Evolutionary conservation across 768 basidiomycete genomes (phyloP).

Genomic region (Phallus indusiatus): DNA sequence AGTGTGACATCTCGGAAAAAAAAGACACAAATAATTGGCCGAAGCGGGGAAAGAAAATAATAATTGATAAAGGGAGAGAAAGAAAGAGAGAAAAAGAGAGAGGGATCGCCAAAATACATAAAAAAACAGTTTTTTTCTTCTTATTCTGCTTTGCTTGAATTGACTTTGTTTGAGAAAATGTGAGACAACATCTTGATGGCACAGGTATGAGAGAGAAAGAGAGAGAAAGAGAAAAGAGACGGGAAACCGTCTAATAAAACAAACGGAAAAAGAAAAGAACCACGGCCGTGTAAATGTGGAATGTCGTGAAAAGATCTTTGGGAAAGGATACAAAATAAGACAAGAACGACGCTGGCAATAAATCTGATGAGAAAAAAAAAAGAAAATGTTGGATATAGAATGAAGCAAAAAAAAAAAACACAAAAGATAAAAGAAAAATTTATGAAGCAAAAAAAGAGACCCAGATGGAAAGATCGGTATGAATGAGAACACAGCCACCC

Average conservation of each 20-base stretch:
- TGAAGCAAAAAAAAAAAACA: constrained; percentile 6
- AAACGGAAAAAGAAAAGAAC: background rate
- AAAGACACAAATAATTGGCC: too few relatives aligned
- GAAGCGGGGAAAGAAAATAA: too few relatives aligned
- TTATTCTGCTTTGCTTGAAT: background rate
- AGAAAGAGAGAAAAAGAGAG: constrained; percentile 2
- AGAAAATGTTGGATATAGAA: background rate
- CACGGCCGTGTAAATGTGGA: constrained; percentile 8
- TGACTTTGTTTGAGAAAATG: constrained; percentile 1
- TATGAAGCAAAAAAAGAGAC: background rate
- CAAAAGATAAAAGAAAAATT: background rate
- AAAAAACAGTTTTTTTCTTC: background rate
- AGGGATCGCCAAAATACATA: background rate
- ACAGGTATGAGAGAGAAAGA: background rate
- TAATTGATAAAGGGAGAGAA: too few relatives aligned
- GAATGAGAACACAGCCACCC: constrained; percentile 1
- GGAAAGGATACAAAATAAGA: background rate
- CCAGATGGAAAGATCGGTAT: background rate
- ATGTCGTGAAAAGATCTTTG: constrained; percentile 1
- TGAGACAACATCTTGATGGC: background rate
- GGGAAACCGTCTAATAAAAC: too few relatives aligned
- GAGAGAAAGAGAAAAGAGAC: constrained; percentile 3
- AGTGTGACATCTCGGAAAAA: constrained; percentile 9
- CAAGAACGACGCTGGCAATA: background rate
- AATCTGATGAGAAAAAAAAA: background rate